phyloP scores from a whole-genome alignment of 2,329 filamentous ascomycete species.

The Exophiala viscosa region DNA sequence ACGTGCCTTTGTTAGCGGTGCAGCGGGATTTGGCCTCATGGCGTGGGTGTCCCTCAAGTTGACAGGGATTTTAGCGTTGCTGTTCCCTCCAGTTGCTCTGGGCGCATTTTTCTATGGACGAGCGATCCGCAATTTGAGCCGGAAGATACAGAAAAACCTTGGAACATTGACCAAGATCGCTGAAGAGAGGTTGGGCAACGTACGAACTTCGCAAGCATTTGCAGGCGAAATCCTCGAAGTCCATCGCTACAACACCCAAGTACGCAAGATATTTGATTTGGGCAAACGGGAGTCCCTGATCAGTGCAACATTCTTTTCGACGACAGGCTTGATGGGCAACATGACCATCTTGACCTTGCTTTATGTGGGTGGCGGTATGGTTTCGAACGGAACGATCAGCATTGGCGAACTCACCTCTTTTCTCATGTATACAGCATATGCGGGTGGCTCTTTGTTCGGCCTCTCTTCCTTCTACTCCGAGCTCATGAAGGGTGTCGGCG shows the following conservation, averaged over 20 bases:
- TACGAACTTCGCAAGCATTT: slow-evolving; percentile 94
- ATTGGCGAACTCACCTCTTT: slow-evolving; percentile 94
- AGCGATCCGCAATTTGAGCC: slow-evolving; percentile 80
- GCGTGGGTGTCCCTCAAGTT: slow-evolving; percentile 90
- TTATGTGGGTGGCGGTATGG: slow-evolving; percentile 85
- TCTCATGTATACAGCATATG: slow-evolving; percentile 94
- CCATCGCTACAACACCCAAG: slow-evolving; percentile 83
- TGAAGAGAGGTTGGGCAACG: slow-evolving; percentile 94
- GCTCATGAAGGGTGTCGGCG: slow-evolving; percentile 97
- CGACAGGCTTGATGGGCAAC: slow-evolving; percentile 87
- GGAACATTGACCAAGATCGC: slow-evolving; percentile 94
- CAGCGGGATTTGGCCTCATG: slow-evolving; percentile 88
- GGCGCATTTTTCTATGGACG: slow-evolving; percentile 90
- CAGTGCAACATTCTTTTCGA: slow-evolving; percentile 83
- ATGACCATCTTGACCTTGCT: slow-evolving; percentile 91
- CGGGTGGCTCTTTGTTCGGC: slow-evolving; percentile 82
- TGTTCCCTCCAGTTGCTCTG: slow-evolving; percentile 86
- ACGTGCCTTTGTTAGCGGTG: slow-evolving; percentile 81
- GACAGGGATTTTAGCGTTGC: slow-evolving; percentile 77
- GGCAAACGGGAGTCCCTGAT: slow-evolving; percentile 84
- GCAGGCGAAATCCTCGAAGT: slow-evolving; percentile 90
- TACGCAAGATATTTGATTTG: slow-evolving; percentile 85
- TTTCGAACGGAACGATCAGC: slow-evolving; percentile 78
- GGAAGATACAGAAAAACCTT: slow-evolving; percentile 89
- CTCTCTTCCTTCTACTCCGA: slow-evolving; percentile 96